These are phyloP conservation scores for Emergomyces pasteurianus DNA, from an alignment of 2,329 filamentous ascomycete species.

Conservation along the genomic window DNA sequence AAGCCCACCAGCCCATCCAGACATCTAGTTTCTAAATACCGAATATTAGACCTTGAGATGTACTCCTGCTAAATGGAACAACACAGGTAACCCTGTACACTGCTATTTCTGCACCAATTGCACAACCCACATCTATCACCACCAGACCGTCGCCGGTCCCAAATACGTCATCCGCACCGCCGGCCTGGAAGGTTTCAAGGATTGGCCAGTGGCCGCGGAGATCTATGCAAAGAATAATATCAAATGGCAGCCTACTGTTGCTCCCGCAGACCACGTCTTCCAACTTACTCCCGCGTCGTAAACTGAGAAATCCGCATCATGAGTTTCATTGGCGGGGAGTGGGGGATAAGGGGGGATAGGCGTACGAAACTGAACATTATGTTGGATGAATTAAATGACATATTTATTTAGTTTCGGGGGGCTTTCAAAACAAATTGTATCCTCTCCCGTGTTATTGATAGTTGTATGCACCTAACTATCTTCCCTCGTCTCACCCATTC, in stretches of 20 bases:
- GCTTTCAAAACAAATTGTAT: background rate
- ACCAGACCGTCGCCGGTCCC: slow-evolving; percentile 39
- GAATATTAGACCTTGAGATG: background rate
- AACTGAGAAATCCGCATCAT: background rate
- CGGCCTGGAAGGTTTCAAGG: slow-evolving; percentile 35
- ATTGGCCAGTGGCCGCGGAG: slow-evolving; percentile 41
- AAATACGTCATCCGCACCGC: slow-evolving; percentile 43
- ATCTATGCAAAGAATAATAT: slow-evolving; percentile 43
- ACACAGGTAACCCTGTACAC: slow-evolving; percentile 40
- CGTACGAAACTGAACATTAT: background rate
- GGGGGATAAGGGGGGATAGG: too few relatives aligned
- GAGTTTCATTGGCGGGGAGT: too few relatives aligned
- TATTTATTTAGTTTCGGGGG: background rate
- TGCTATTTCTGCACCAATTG: slow-evolving; percentile 49
- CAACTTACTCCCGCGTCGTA: slow-evolving; percentile 32
- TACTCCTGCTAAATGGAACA: background rate
- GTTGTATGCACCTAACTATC: background rate
- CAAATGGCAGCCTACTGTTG: slow-evolving; percentile 42
- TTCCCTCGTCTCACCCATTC: background rate
- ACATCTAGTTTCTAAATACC: background rate
- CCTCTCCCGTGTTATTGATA: background rate
- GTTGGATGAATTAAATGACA: background rate
- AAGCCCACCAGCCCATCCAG: background rate
- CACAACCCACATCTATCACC: slow-evolving; percentile 45
- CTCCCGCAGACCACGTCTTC: slow-evolving; percentile 26